These are phyloP conservation scores for Setaria italica DNA, from an alignment of 202 grass and related monocot species.

Conservation along the genomic window DNA sequence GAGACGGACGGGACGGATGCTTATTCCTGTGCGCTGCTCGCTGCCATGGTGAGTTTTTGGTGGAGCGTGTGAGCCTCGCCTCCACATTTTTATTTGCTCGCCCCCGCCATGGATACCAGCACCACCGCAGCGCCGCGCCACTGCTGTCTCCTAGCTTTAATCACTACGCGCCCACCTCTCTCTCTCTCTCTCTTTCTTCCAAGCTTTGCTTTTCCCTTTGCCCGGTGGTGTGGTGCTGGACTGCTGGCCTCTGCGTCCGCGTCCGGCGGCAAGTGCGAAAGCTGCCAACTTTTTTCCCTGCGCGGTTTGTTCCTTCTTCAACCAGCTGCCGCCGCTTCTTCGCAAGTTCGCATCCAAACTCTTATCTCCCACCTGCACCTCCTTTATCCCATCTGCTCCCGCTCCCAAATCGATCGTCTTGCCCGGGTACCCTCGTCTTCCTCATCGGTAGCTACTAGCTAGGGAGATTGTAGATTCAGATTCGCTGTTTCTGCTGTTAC, in stretches of 20 bases:
- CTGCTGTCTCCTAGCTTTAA: constrained; percentile 40
- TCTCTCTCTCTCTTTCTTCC: not conserved
- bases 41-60: constrained; percentile 8
- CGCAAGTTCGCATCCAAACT: not conserved
- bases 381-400: not conserved
- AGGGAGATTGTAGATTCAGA: constrained; percentile 53
- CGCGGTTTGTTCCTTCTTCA: constrained; percentile 37
- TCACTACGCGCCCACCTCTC: not conserved
- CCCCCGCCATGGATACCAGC: constrained; percentile 22
- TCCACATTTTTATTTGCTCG: constrained; percentile 29
- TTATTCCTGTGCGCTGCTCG: not conserved
- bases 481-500: not conserved
- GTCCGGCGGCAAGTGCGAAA: constrained; percentile 52
- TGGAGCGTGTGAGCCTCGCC: not conserved
- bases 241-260: constrained; percentile 29
- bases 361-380: not conserved
- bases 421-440: not conserved
- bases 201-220: not conserved
- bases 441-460: not conserved
- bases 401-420: not conserved
- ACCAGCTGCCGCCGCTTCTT: not conserved
- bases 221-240: not conserved
- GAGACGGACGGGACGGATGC: not conserved
- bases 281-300: constrained; percentile 49
- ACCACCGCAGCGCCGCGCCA: constrained; percentile 16